Base-by-base conservation (phyloP, 2,329 filamentous ascomycete species). In the Cladosporium sp. region DNA sequence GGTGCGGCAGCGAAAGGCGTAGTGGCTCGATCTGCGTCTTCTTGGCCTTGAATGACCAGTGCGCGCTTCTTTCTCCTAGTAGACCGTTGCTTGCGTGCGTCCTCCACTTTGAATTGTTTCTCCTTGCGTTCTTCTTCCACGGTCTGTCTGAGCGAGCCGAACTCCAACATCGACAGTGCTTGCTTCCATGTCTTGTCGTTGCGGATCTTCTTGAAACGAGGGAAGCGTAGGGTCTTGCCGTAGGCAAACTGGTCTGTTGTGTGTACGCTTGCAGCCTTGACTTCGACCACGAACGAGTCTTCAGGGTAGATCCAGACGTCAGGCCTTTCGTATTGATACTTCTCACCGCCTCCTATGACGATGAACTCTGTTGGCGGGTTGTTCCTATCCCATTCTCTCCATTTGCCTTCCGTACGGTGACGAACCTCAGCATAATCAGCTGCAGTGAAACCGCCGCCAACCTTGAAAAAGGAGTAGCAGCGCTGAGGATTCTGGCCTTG, bases 381-480 rank as follows among this genome's bases (percentile, higher is more conserved):
- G 64, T 84, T 87, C 0, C 80, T 69, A 71, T 97, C 87, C 91
- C 92, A 99, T 34, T 89, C 84, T 12, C 82, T 81, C 94, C 94
- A 99, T 72, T 96, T 96, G 5, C 89, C 92, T 60, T 96, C 89
- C 0, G 93, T 97, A 22, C 86, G 82, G 67, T 96, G 90, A 5
- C 86, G 82, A 47, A 99, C 87, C 59, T 88, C 85, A 0, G 88
- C 86, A 71, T 96, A 97, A 69, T 99, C 94, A 55, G 89, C 85
- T 0, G 85, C 88, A 14, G 84, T 86, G 72, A 97, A 92, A 0
- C 94, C 94, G 55, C 94, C 94, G n/a, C 94, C 94, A 15, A 99
- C 94, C 73, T 94, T 97, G 81, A 92, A 96, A 76, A 99, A 97
- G n/a, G 92, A 96, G 67, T 87, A 89, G 69, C 87, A 95, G 72